Evolutionary conservation across 352 stramenopile genomes (phyloP).

Genomic region (Globisporangium nodosum): DNA sequence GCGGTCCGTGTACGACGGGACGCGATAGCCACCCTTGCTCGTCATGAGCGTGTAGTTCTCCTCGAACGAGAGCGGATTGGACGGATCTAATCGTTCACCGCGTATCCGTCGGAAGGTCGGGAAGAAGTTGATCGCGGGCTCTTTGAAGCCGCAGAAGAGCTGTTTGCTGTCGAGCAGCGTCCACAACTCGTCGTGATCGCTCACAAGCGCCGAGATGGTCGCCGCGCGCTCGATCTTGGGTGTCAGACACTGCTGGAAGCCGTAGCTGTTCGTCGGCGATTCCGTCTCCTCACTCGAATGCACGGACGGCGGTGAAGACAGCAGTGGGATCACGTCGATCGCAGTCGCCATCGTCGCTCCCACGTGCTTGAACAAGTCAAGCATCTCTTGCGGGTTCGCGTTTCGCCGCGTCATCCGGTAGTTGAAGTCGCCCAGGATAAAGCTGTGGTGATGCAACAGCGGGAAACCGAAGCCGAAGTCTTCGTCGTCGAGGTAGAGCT

Average conservation of each 20-base stretch:
- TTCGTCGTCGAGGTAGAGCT: slow-evolving; percentile 75
- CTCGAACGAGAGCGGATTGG: slow-evolving; percentile 27
- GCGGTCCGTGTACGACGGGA: slow-evolving; percentile 88
- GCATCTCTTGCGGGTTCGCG: slow-evolving; percentile 45
- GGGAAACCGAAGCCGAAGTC: slow-evolving; percentile 84
- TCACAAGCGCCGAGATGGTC: slow-evolving; percentile 32
- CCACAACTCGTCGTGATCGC: slow-evolving; percentile 72
- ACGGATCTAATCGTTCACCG: slow-evolving; percentile 31
- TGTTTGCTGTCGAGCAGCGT: slow-evolving; percentile 52
- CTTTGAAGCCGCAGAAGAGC: slow-evolving; percentile 76
- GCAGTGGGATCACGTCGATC: slow-evolving; percentile 11
- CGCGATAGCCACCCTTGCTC: slow-evolving; percentile 51
- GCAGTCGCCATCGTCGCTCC: slow-evolving; percentile 1
- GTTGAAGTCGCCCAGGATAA: slow-evolving; percentile 89
- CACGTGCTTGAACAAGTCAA: slow-evolving; percentile 24
- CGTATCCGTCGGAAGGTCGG: slow-evolving; percentile 76
- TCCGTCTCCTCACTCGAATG: slow-evolving; percentile 14
- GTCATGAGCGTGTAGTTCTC: slow-evolving; percentile 65
- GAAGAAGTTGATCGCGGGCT: slow-evolving; percentile 65
- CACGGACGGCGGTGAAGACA: slow-evolving; percentile 3
- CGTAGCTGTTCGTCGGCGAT: slow-evolving; percentile 20
- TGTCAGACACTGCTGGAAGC: slow-evolving; percentile 46
- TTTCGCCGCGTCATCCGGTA: slow-evolving; percentile 67
- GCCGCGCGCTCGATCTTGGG: slow-evolving; percentile 26
- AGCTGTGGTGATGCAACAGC: slow-evolving; percentile 80